Conservation (phyloP, 2,329 filamentous ascomycete genomes). For the Pseudocercospora cruenta region DNA sequence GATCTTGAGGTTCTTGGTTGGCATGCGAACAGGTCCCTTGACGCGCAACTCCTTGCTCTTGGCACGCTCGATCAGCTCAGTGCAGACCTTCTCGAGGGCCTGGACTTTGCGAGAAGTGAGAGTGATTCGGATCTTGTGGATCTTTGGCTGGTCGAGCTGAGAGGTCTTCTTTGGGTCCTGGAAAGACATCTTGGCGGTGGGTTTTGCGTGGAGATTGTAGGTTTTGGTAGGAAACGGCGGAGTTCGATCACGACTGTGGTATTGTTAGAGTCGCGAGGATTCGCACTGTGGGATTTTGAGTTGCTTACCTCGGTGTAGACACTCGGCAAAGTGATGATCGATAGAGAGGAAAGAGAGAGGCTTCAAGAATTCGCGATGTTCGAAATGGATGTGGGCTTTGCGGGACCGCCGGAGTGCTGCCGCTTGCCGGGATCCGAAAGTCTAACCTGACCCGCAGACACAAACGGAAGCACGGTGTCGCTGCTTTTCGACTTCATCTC, state of each 20-base stretch:
- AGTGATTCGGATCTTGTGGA: slow-evolving; percentile 98
- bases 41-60: slow-evolving; percentile 98
- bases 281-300: neutral
- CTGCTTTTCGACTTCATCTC: slow-evolving; percentile 2
- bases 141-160: slow-evolving; percentile 87
- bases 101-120: slow-evolving; percentile 92
- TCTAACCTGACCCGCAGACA: neutral
- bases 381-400: slow-evolving; percentile 17
- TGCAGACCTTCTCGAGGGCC: slow-evolving; percentile 96
- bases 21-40: slow-evolving; percentile 97
- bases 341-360: slow-evolving; percentile 31
- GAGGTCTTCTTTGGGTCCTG: slow-evolving; percentile 89
- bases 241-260: slow-evolving; percentile 54
- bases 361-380: slow-evolving; percentile 12
- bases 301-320: slow-evolving; percentile 38
- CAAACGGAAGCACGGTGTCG: slow-evolving; percentile 7
- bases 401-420: slow-evolving; percentile 7
- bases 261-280: slow-evolving; percentile 20
- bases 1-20: slow-evolving; percentile 96
- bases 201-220: slow-evolving; percentile 27
- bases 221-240: slow-evolving; percentile 36
- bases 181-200: slow-evolving; percentile 75
- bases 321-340: slow-evolving; percentile 61
- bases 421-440: slow-evolving; percentile 9
- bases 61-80: slow-evolving; percentile 96